These are phyloP conservation scores for Euphrasia confusa DNA, from an alignment of 257 asterid species.

Conservation along the genomic window DNA sequence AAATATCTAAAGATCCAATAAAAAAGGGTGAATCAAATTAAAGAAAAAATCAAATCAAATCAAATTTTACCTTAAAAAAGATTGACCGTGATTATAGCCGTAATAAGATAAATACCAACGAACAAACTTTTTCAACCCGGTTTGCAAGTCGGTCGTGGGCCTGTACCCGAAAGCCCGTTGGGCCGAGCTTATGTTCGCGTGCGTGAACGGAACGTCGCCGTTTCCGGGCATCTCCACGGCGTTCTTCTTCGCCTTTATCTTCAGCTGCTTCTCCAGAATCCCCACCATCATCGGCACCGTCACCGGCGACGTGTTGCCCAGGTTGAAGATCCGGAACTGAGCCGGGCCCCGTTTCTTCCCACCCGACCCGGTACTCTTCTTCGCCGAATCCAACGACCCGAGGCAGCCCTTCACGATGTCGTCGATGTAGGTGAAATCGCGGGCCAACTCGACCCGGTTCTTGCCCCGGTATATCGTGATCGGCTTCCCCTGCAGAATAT, in stretches of 20 bases:
- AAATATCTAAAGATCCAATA: too few relatives aligned
- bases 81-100: conserved; percentile 23
- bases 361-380: conserved; percentile 32
- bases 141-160: conserved; percentile 67
- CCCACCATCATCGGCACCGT: conserved; percentile 63
- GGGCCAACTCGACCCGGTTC: conserved; percentile 33
- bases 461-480: conserved; percentile 31
- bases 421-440: conserved; percentile 72
- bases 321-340: conserved; percentile 56
- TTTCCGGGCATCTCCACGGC: conserved; percentile 59
- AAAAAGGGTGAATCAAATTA: background rate
- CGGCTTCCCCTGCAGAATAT: conserved; percentile 58
- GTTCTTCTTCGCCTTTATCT: conserved; percentile 55
- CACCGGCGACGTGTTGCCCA: conserved; percentile 72
- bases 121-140: conserved; percentile 70
- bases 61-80: conserved; percentile 21
- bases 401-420: conserved; percentile 71
- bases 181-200: conserved; percentile 62
- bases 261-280: conserved; percentile 62
- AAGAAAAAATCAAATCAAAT: background rate
- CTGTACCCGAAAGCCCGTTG: conserved; percentile 57
- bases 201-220: conserved; percentile 73
- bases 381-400: conserved; percentile 59
- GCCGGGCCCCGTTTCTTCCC: conserved; percentile 72
- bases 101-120: conserved; percentile 56